Evolutionary conservation across 1,284 basidiomycete genomes (phyloP), one percentile per base, ranked within the genome.

Genomic region (Ganoderma multipileum): DNA sequence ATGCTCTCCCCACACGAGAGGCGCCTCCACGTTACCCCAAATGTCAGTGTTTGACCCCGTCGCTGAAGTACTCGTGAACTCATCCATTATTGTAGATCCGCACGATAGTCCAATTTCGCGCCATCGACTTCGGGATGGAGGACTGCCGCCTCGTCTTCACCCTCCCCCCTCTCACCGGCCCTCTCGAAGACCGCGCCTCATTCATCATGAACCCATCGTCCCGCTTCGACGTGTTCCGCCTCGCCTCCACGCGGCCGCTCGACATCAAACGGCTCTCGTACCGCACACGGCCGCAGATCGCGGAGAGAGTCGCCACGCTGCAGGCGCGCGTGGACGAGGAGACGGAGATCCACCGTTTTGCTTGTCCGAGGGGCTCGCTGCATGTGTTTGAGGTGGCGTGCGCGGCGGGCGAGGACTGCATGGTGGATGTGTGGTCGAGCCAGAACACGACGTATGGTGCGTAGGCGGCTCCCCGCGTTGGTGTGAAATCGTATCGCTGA

Each of bases 41-140:
- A 14, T 26, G 47, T 50, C 23, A 50, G 47, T 50, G 4, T 50
- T 50, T 5, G 11, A 23, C 47, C 9, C 9, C 2, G 23, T 12
- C 11, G 11, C 20, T 4, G 4, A 26, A 11, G 47, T 2, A 26
- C 9, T 12, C n/a, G 20, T 12, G 8, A 2, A 26, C 47, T 50
- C 47, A 50, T 20, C 23, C 9, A 7, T 1, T 47, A 2, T 20
- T 20, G 11, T 61, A 76, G 76, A 68, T 68, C 1, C 68, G 64
- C 62, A 74, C 72, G 3, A 68, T 77, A 36, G 63, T 71, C 4
- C 76, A 77, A 42, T 76, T 75, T 68, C 72, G 75, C 44, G 72
- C 72, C 14, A 71, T 75, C 60, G 76, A 77, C 71, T 77, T 67
- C 54, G 76, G 76, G 47, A 77, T 77, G 76, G 76, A 77, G 55